Evolutionary conservation across 2,329 filamentous ascomycete species (phyloP), one percentile per base, ranked within the genome.

Genomic region (Truncatella angustata): DNA sequence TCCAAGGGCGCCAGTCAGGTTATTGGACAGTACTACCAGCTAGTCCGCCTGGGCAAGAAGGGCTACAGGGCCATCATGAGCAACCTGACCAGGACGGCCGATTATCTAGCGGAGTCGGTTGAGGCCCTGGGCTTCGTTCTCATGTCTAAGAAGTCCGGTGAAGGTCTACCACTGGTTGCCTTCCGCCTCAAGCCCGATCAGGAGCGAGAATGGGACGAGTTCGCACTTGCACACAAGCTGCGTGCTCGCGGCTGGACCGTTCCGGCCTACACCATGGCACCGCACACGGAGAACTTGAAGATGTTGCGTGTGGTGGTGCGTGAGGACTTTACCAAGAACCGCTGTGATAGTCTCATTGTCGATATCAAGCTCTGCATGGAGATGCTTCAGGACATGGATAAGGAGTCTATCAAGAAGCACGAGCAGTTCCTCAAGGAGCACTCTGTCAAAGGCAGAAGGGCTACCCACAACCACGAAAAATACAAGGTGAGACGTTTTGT

Each of bases 211-310:
- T 91, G 82, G 62, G 87, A 91, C 63, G 88, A 92, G 70, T 92
- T 91, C 55, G 80, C 87, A 1, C 73, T 91, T 36, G 92, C 93
- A 1, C 91, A 96, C 66, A 88, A 91, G 70, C 82, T 97, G 23
- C 87, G 93, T 48, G 85, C 90, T 58, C 84, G 91, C 30, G 90
- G 90, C 39, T 97, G 93, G 93, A 88, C 97, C 26, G 90, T 97
- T 0, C 93, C 93, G 0, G 93, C 93, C 0, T 97, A 97, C 73
- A 97, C 92, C 35, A 97, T 97, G 93, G 93, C 93, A 1, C 92
- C 92, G 16, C 80, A 96, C 67, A 91, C 90, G 16, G 78, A 90
- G 51, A 77, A 85, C 58, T 79, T 97, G 65, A 95, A 96, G 80
- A 87, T 97, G 81, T 84, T 97, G 76, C 86, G 93, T 34, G 84